These are phyloP conservation scores for Shiraia sp. DNA, from an alignment of 2,329 filamentous ascomycete species.

Conservation along the genomic window DNA sequence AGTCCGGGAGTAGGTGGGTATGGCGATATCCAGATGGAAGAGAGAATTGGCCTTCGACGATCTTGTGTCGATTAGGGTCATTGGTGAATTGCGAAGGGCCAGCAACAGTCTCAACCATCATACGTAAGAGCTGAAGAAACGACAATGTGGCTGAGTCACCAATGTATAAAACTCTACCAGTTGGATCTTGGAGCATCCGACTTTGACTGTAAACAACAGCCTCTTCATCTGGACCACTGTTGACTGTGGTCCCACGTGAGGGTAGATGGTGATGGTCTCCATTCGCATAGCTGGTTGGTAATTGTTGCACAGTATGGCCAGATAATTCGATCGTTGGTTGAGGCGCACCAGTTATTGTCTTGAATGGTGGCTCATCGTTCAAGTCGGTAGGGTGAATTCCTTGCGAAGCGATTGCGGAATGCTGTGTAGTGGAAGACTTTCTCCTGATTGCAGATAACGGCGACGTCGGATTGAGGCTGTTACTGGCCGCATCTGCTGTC, in stretches of 20 bases:
- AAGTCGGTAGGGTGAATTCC: constrained; percentile 5
- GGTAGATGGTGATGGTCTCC: constrained; percentile 27
- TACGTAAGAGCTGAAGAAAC: constrained; percentile 63
- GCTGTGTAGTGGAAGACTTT: constrained; percentile 18
- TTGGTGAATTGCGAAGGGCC: constrained; percentile 62
- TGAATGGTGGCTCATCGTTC: constrained; percentile 27
- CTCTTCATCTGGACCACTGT: constrained; percentile 58
- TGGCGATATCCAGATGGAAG: constrained; percentile 52
- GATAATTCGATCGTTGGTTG: constrained; percentile 28
- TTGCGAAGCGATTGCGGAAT: constrained; percentile 4
- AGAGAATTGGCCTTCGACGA: constrained; percentile 59
- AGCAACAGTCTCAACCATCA: constrained; percentile 60
- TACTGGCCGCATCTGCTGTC: constrained; percentile 25
- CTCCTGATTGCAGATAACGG: constrained; percentile 20
- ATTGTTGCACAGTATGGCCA: constrained; percentile 28
- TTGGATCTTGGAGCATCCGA: constrained; percentile 64
- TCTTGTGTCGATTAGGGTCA: constrained; percentile 61
- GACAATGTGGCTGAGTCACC: constrained; percentile 67
- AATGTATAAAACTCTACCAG: constrained; percentile 62
- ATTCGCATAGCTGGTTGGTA: constrained; percentile 21
- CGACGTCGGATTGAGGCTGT: constrained; percentile 22
- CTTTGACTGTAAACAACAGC: constrained; percentile 59
- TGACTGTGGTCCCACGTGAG: constrained; percentile 38
- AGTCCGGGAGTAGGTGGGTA: constrained; percentile 60
- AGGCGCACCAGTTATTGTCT: constrained; percentile 13